phyloP scores from a whole-genome alignment of 345 rosid species.

The Sisymbrium irio region DNA sequence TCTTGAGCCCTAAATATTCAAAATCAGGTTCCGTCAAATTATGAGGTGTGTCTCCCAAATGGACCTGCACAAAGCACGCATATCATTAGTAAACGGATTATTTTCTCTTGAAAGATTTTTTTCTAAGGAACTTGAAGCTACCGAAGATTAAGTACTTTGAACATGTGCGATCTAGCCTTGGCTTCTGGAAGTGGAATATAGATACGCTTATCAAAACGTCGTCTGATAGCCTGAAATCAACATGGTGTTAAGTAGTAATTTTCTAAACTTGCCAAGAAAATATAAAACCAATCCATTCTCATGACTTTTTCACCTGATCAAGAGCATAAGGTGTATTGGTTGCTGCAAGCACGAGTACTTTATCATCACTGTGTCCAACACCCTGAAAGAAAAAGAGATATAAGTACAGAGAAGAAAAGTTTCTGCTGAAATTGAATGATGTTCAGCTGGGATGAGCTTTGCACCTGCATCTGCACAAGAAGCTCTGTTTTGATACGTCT shows the following conservation, averaged over 20 bases:
- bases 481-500: conserved; percentile 96
- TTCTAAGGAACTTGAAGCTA: background rate
- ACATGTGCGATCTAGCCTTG: conserved; percentile 93
- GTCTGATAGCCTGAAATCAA: conserved; percentile 70
- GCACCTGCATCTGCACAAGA: conserved; percentile 98
- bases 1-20: conserved; percentile 68
- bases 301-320: conserved; percentile 58
- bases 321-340: conserved; percentile 92
- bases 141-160: conserved; percentile 55
- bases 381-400: conserved; percentile 48
- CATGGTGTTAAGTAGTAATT: conserved; percentile 26
- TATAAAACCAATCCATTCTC: background rate
- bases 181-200: conserved; percentile 91
- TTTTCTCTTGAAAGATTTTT: background rate
- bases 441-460: background rate
- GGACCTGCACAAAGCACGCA: conserved; percentile 50
- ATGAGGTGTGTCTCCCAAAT: conserved; percentile 95
- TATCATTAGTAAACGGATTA: background rate
- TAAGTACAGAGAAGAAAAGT: conserved; percentile 7
- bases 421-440: background rate
- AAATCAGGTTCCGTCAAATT: conserved; percentile 82
- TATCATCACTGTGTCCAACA: conserved; percentile 82
- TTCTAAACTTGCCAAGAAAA: conserved; percentile 12
- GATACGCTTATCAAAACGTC: conserved; percentile 97
- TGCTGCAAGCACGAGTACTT: conserved; percentile 96